Evolutionary conservation across 1,139 yeast species (phyloP), one percentile per base, ranked within the genome.

Genomic region (Sporopachydermia cereana): DNA sequence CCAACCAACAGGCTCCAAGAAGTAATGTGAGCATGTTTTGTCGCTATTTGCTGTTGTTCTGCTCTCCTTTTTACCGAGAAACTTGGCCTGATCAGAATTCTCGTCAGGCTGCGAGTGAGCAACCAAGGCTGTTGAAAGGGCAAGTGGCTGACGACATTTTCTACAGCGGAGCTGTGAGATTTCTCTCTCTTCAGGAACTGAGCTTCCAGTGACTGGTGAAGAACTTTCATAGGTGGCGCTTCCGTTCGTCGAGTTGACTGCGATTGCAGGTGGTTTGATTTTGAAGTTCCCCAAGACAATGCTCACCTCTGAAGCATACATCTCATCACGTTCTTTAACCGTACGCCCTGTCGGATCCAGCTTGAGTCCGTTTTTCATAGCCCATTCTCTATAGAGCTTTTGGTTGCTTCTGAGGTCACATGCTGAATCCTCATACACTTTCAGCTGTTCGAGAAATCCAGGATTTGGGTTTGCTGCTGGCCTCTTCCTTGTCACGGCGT

Each of bases 1-100:
- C 98, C 98, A 91, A 30, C 70, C 68, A 47, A 89, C 67, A 0
- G 98, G 97, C 60, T 91, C 97, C 14, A 77, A 69, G 53, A 86
- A 78, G 59, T 74, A 84, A 58, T 89, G 96, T n/a, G 94, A 83
- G 60, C 98, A 91, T 2, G 59, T 61, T 16, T 63, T 58, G 20
- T 80, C 68, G n/a, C n/a, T n/a, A n/a, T n/a, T 12, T 16, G 81
- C 89, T 36, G 68, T 25, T 25, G 14, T 69, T 50, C 74, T 71
- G 20, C 72, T 66, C 73, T 76, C 54, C 75, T 79, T 41, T n/a
- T 22, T 18, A 27, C 36, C 14, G 29, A 76, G 67, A 56, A 82
- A 82, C 50, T 68, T 74, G 3, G 82, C 67, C 57, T 82, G 86
- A 42, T 74, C 71, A 2, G 84, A 77, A 18, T 72, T 72, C 43